phyloP scores from a whole-genome alignment of 345 rosid genomes.

The Luvunga scandens region DNA sequence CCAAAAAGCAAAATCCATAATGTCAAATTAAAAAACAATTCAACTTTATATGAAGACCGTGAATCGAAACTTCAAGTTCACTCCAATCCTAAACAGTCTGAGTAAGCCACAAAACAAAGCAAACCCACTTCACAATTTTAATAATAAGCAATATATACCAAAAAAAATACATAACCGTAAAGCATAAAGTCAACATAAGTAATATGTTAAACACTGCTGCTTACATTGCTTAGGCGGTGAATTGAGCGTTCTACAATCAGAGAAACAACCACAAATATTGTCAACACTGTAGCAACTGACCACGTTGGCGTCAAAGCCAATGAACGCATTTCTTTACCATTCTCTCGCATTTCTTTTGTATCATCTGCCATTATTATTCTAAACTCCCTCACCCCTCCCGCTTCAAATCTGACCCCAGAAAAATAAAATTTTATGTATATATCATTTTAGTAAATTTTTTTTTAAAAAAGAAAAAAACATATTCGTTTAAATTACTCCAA shows the following conservation, averaged over 20 bases:
- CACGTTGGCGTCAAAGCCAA: constrained; percentile 89
- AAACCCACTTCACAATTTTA: background rate
- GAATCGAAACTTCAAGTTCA: background rate
- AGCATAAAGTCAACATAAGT: background rate
- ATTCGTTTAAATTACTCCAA: background rate
- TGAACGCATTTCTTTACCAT: constrained; percentile 46
- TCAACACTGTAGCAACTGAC: constrained; percentile 94
- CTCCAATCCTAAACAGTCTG: background rate
- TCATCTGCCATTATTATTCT: constrained; percentile 22
- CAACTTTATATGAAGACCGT: background rate
- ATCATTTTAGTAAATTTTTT: background rate
- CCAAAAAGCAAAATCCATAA: background rate
- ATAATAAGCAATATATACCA: background rate
- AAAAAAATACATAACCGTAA: background rate
- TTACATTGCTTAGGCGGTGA: constrained; percentile 69
- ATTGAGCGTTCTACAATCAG: constrained; percentile 83
- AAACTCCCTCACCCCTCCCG: constrained; percentile 7
- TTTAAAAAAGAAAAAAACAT: background rate
- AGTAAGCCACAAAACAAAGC: background rate
- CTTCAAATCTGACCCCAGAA: constrained; percentile 4
- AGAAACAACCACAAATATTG: constrained; percentile 79
- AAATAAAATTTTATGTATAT: background rate
- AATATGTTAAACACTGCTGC: constrained; percentile 12
- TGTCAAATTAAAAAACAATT: background rate
- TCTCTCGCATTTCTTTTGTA: constrained; percentile 15